These are phyloP conservation scores for Fusarium xyrophilum DNA, from an alignment of 2,329 filamentous ascomycete species.

Conservation along the genomic window DNA sequence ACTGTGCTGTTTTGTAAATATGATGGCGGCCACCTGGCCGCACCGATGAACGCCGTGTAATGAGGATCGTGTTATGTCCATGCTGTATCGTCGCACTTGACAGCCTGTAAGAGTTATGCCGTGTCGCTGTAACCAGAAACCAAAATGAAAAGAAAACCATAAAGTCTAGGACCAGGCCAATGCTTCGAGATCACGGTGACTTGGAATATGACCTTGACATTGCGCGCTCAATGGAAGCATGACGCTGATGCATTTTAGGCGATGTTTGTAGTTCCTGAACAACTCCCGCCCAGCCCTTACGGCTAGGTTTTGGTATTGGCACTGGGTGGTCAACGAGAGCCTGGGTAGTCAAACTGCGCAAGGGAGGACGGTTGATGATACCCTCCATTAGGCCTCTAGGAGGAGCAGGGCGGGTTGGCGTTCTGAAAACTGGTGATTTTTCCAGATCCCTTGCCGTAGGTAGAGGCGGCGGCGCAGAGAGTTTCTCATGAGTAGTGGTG, in stretches of 20 bases:
- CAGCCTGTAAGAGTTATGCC: conserved; percentile 30
- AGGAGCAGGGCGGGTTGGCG: conserved; percentile 45
- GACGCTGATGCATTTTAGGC: conserved; percentile 66
- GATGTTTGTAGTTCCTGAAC: conserved; percentile 68
- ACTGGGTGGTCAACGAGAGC: conserved; percentile 59
- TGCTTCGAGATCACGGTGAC: conserved; percentile 38
- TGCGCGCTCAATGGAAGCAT: conserved; percentile 66
- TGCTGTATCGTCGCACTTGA: conserved; percentile 26
- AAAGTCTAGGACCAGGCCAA: conserved; percentile 14
- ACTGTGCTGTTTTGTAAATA: conserved; percentile 31
- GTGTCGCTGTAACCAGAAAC: conserved; percentile 26
- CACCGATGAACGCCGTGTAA: conserved; percentile 37
- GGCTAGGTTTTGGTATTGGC: conserved; percentile 51
- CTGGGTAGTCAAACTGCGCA: conserved; percentile 62
- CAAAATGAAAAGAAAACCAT: conserved; percentile 32
- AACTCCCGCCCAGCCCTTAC: conserved; percentile 67
- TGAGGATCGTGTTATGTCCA: conserved; percentile 25
- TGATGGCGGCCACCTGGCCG: conserved; percentile 24
- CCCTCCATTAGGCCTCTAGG: conserved; percentile 54
- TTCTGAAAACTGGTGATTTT: conserved; percentile 44
- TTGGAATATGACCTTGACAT: conserved; percentile 52
- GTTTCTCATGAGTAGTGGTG: conserved; percentile 44
- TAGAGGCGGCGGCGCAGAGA: conserved; percentile 38
- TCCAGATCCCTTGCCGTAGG: conserved; percentile 46
- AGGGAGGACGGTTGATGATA: conserved; percentile 55